Conservation (phyloP, 148 eudicot species). For the Rhododendron ovatum region DNA sequence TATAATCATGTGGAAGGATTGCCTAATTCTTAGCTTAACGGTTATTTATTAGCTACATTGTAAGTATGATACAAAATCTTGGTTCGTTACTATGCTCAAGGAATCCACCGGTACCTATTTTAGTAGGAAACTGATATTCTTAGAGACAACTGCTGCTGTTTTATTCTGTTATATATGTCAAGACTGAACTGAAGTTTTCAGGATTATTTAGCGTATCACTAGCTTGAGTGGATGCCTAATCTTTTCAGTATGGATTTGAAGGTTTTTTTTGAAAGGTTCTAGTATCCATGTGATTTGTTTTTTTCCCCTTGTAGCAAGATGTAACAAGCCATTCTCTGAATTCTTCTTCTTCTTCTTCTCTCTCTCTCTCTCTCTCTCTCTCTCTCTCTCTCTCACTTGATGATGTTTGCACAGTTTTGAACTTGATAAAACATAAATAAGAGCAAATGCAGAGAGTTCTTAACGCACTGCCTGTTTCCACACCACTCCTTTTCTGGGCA, state of each 20-base stretch:
- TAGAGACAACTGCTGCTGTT: slow-evolving; percentile 16
- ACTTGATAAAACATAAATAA: not conserved
- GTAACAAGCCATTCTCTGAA: not conserved
- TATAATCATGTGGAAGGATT: slow-evolving; percentile 7
- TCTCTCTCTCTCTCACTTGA: no score
- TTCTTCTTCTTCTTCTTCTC: no score
- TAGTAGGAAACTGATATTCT: not conserved
- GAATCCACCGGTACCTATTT: not conserved
- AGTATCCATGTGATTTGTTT: not conserved
- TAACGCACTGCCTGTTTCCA: not conserved
- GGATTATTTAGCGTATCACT: not conserved
- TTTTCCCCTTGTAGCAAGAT: not conserved
- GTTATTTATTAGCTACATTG: slow-evolving; percentile 9
- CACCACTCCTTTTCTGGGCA: not conserved
- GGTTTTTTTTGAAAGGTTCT: not conserved
- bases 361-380: no score
- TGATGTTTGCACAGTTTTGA: not conserved
- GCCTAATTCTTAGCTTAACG: slow-evolving; percentile 9
- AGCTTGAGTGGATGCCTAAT: not conserved
- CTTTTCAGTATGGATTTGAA: not conserved
- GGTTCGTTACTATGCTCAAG: not conserved
- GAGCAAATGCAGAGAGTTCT: not conserved
- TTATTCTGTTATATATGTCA: not conserved
- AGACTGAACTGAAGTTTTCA: not conserved
- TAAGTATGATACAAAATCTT: slow-evolving; percentile 12